These are phyloP conservation scores for Ustilago bromivora DNA, from an alignment of 1,284 basidiomycete genomes.

Conservation along the genomic window DNA sequence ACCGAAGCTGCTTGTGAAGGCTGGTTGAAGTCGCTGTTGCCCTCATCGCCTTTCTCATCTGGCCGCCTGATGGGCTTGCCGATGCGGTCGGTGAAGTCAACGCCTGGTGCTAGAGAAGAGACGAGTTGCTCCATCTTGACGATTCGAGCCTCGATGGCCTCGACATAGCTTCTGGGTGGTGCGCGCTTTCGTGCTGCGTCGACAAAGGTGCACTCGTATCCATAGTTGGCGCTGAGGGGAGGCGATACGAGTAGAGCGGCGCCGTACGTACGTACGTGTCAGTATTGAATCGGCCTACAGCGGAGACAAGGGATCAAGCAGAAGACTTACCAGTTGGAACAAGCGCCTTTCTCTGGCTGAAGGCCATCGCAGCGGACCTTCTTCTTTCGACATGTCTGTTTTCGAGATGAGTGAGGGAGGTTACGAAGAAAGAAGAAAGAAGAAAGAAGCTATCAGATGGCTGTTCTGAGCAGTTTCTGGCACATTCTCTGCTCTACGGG, in stretches of 20 bases:
- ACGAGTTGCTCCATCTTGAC: constrained; percentile 59
- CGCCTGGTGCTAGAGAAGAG: constrained; percentile 52
- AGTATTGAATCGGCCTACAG: background rate
- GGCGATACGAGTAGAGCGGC: background rate
- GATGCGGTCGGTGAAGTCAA: constrained; percentile 61
- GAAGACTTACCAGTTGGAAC: constrained; percentile 49
- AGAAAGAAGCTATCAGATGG: background rate
- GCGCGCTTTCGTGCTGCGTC: constrained; percentile 52
- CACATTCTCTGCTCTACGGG: background rate
- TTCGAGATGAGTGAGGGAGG: background rate
- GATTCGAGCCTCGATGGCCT: constrained; percentile 64
- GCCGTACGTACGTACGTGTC: background rate
- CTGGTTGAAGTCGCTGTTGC: background rate
- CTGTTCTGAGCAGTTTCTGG: background rate
- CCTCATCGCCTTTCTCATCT: constrained; percentile 52
- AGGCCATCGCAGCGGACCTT: constrained; percentile 65
- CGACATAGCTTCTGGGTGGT: constrained; percentile 56
- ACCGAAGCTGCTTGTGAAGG: background rate
- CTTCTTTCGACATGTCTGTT: constrained; percentile 61
- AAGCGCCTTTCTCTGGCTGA: constrained; percentile 54
- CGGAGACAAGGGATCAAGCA: background rate
- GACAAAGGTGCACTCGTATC: constrained; percentile 63
- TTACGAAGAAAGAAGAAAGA: background rate
- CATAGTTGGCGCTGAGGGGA: constrained; percentile 50
- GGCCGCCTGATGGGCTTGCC: constrained; percentile 58